Percentiles rank a stretch among this genome's conserved stretches.
phyloP scores from a whole-genome alignment of 192 early-diverging fungal genomes.

The Chytriomyces hyalinus region DNA sequence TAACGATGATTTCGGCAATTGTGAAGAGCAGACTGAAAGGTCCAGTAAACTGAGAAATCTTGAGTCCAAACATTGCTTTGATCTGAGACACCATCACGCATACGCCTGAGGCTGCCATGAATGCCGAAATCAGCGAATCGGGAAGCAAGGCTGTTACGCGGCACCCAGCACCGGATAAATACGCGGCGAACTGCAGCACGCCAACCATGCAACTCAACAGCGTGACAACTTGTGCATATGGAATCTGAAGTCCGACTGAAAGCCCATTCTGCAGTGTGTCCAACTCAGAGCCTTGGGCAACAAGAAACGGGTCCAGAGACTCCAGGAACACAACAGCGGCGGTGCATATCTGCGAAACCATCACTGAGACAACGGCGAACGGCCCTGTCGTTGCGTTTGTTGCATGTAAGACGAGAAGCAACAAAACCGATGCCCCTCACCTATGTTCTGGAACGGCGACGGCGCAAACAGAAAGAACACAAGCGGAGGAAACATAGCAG shows the following conservation, averaged over 20 bases:
- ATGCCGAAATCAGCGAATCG: slow-evolving; percentile 21
- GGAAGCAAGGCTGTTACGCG: slow-evolving; percentile 13
- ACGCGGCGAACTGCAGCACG: slow-evolving; percentile 21
- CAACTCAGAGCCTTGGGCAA: neutral
- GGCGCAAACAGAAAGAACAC: slow-evolving; percentile 26
- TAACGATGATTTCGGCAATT: neutral
- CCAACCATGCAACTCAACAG: slow-evolving; percentile 17
- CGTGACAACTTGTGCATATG: slow-evolving; percentile 13
- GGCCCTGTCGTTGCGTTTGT: slow-evolving; percentile 5
- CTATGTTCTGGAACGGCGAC: slow-evolving; percentile 35
- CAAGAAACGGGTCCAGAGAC: neutral
- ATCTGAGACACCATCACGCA: slow-evolving; percentile 24
- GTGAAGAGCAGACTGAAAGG: slow-evolving; percentile 21
- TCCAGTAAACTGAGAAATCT: slow-evolving; percentile 8
- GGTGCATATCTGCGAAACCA: slow-evolving; percentile 30
- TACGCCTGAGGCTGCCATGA: slow-evolving; percentile 16
- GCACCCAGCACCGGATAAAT: slow-evolving; percentile 4
- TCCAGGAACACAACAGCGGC: slow-evolving; percentile 6
- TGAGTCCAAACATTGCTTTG: slow-evolving; percentile 24
- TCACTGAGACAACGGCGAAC: slow-evolving; percentile 33
- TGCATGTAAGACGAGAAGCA: neutral
- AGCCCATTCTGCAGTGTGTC: slow-evolving; percentile 6
- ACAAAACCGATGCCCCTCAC: slow-evolving; percentile 3
- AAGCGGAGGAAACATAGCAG: slow-evolving; percentile 28
- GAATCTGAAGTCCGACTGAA: neutral